Evolutionary conservation across 768 basidiomycete genomes (phyloP), one percentile per base, ranked within the genome.

Genomic region (Filobasidium floriforme): DNA sequence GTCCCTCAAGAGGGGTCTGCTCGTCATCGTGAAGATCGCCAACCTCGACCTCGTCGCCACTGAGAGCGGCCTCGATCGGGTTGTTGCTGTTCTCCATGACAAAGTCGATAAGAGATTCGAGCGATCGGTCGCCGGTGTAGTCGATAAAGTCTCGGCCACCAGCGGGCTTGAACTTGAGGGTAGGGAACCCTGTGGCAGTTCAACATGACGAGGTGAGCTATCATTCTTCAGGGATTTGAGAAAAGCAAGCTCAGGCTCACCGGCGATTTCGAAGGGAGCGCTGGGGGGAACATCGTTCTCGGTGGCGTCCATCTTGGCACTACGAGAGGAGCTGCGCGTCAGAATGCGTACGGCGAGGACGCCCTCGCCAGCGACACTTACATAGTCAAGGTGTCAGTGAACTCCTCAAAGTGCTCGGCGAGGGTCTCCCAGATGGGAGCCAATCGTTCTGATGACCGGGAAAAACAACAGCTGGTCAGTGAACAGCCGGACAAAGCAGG

Each of bases 101-200:
- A 77, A 92, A 96, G 59, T 88, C 84, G 65, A 90, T 82, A 66
- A 98, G 78, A 75, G 85, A 88, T 80, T 97, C 92, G 69, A 91
- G 81, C 3, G 89, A 87, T 67, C 81, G 74, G 68, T 80, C 96
- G 70, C 96, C 96, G 69, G 89, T 87, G 76, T 93, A 98, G 77
- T 96, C 91, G 62, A 93, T 80, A 82, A 93, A 99, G 61, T 90
- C 87, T 63, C 82, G 81, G 24, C 85, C 81, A 55, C 94, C 94
- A 15, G 96, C 94, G 5, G 87, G 84, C 82, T 92, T 93, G 84
- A 99, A 94, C 79, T 98, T 98, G 75, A 98, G 77, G 6, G 96
- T 98, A 9, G 96, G 94, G 79, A 80, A 80, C 37, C 74, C 68
- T 60, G 61, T 43, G n/a, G 65, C 4, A 14, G 15, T 49, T 2